Evolutionary conservation across 1,284 basidiomycete genomes (phyloP).

Genomic region (Cutaneotrichosporon sp.): DNA sequence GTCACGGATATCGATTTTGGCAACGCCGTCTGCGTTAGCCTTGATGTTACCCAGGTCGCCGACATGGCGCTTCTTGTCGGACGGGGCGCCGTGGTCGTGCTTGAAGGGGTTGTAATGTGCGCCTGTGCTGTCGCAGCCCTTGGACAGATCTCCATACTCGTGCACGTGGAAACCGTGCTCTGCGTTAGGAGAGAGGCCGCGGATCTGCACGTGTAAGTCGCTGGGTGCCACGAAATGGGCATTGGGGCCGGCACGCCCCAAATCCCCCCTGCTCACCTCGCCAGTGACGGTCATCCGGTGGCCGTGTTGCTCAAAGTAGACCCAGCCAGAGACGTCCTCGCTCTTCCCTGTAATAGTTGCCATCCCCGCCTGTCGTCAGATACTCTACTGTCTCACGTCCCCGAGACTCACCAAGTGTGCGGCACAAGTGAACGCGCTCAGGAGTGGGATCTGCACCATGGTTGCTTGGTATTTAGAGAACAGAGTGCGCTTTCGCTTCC

Average conservation of each 20-base stretch:
- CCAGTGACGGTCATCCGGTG: background rate
- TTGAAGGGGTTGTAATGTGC: conserved; percentile 13
- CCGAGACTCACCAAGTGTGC: background rate
- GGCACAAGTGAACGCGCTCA: background rate
- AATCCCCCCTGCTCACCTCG: background rate
- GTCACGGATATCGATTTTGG: background rate
- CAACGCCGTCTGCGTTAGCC: background rate
- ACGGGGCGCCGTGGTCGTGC: conserved; percentile 11
- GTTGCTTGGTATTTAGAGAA: background rate
- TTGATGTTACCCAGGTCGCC: conserved; percentile 18
- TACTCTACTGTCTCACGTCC: no score
- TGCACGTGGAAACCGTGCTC: conserved; percentile 20
- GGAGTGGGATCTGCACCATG: background rate
- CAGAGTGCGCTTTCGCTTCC: no score
- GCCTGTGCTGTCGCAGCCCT: conserved; percentile 7
- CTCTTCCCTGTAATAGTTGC: background rate
- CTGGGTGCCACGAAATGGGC: no score
- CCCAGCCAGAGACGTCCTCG: background rate
- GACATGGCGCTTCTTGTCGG: conserved; percentile 8
- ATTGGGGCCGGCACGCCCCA: no score
- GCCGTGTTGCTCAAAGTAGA: background rate
- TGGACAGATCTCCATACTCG: conserved; percentile 12
- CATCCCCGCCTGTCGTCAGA: background rate
- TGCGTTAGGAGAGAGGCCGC: conserved; percentile 5
- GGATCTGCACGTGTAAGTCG: conserved; percentile 5